Evolutionary conservation across 1,139 yeast genomes (phyloP), one percentile per base, ranked within the genome.

Genomic region (Pichia inconspicua): DNA sequence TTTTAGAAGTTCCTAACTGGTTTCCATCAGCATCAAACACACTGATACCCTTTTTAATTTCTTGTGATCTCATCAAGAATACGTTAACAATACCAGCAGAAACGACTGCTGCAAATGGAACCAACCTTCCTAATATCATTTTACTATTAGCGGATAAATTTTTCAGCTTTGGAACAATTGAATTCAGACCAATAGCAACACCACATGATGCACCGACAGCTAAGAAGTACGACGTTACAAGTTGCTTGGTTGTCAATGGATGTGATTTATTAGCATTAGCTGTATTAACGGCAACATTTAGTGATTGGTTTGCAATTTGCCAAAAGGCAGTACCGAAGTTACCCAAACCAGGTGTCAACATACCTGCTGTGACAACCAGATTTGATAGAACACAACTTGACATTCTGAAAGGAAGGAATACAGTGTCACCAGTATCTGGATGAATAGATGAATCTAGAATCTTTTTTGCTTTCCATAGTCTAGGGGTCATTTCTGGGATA

Each of bases 51-150:
- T 84, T 84, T 58, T 80, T 80, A 63, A 92, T 82, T 68, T 92
- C 98, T 67, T 89, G 95, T 53, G 94, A 80, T 69, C 98, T 81
- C 98, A 92, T 92, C 55, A 94, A 74, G 62, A 87, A 87, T 30
- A 92, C 97, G 59, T 92, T 92, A 40, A 89, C 95, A 37, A 90
- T 73, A 63, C 97, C 97, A 1, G 98, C 98, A 43, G 94, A 82
- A 0, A 90, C 97, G 38, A 92, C 98, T 4, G 98, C 98, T 1
- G 97, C 97, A 68, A 92, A 92, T 6, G 98, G 98, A 7, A 92
- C 96, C 52, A 92, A 73, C 58, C 98, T 80, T 39, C 90, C 83
- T 53, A 92, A 70, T 42, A 90, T 73, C 60, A 82, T 68, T 62
- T 74, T 80, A 12, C 97, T 81, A 52, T 70, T 72, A 4, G 95